Base-by-base conservation (phyloP, 345 rosid species). In the Populus ilicifolia region DNA sequence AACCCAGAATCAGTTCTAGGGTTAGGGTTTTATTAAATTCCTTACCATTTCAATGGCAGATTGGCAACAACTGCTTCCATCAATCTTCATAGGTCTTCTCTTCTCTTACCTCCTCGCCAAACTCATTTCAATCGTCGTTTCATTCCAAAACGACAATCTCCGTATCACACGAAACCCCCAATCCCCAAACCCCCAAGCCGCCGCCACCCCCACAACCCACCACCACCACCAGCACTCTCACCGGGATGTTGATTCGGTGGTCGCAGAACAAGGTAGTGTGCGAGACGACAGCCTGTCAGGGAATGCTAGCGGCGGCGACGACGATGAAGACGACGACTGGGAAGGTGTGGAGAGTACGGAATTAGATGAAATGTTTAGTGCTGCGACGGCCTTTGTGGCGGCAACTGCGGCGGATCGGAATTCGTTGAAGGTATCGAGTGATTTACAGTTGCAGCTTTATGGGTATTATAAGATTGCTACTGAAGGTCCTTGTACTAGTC, bases 301-400 rank as follows among this genome's bases (percentile, higher is more conserved):
- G 52, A 83, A 75, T 29, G 90, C 84, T 30, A 63, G 46, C 35
- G 18, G 5, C 20, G 83, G 52, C 25, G 84, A 44, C 2, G 91
- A 82, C 11, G 83, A 77, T 8, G 83, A 56, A 1, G 94, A 88
- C 8, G 92, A 92, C 27, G 98, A 91, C 69, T 93, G 99, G 99
- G 98, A 96, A 80, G 98, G 97, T 41, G 97, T 93, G 20, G 99
- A 93, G 89, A 91, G 89, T 82, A 92, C 95, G 74, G 98, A 92
- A 81, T 81, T 96, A 65, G 99, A 96, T 61, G 96, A 90, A 81
- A 83, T 85, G 39, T 96, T 96, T 64, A 93, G 94, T 79, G 97
- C 97, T 2, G 99, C 99, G 2, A 88, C 97, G 30, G 80, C 85
- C 1, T 94, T 94, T 48, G 88, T 94, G 38, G 91, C 96, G 16